These are phyloP conservation scores for Aspergillus affinis DNA, from an alignment of 495 filamentous ascomycete species.

Conservation along the genomic window DNA sequence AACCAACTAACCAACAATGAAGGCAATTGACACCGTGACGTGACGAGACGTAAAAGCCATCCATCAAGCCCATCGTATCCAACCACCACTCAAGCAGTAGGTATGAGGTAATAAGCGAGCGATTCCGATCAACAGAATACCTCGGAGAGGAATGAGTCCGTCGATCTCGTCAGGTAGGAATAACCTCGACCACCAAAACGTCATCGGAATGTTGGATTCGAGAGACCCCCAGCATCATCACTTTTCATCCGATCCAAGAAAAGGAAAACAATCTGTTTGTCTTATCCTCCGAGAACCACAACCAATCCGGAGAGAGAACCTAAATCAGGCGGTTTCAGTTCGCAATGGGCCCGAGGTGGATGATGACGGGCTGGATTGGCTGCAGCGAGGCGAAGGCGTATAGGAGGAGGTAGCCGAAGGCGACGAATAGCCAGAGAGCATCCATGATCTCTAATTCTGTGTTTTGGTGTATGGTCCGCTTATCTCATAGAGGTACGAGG, in stretches of 20 bases:
- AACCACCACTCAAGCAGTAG: too few species aligned
- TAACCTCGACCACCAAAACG: not conserved
- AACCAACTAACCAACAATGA: not conserved
- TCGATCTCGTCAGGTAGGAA: not conserved
- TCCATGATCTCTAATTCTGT: conserved; percentile 24
- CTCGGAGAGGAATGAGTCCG: too few species aligned
- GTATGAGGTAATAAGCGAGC: too few species aligned
- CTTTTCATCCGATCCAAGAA: not conserved
- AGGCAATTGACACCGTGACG: too few species aligned
- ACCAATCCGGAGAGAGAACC: not conserved
- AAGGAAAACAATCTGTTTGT: not conserved
- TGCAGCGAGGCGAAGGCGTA: conserved; percentile 42
- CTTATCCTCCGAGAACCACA: not conserved
- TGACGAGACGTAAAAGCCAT: not conserved
- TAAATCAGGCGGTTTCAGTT: conserved; percentile 11
- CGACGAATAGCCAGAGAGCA: conserved; percentile 39
- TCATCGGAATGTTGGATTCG: not conserved
- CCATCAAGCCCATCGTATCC: too few species aligned
- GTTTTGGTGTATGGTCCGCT: not conserved
- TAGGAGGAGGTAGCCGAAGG: conserved; percentile 40
- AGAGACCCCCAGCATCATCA: too few species aligned
- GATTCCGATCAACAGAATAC: too few species aligned
- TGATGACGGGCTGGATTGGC: conserved; percentile 17
- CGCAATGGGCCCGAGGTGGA: conserved; percentile 19
- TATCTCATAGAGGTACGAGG: not conserved